Conservation (phyloP, 73 alveolate species). For the Effrenium voratum region DNA sequence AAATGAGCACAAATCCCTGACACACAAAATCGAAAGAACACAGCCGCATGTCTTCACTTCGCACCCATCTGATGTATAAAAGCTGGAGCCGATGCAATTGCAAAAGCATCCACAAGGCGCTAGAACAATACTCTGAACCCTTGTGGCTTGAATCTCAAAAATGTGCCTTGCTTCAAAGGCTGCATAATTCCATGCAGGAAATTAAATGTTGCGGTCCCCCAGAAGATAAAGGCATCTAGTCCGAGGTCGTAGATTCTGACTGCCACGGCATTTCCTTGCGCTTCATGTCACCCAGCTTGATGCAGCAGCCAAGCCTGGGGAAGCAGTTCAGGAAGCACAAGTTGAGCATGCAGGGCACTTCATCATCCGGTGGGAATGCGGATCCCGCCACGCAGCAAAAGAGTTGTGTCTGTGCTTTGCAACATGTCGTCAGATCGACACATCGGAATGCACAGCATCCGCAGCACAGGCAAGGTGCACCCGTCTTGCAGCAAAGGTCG, state of each 20-base stretch:
- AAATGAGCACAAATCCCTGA: too few species aligned
- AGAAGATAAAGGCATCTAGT: neutral
- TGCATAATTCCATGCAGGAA: neutral
- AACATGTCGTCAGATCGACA: constrained; percentile 25
- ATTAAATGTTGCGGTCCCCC: neutral
- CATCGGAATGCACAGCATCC: constrained; percentile 66
- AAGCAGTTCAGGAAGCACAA: constrained; percentile 63
- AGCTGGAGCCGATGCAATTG: neutral
- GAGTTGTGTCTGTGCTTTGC: constrained; percentile 49
- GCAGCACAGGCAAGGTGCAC: constrained; percentile 53
- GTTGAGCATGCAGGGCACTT: constrained; percentile 81
- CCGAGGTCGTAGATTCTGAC: neutral
- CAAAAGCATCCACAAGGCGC: neutral
- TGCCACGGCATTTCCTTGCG: neutral
- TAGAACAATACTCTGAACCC: neutral
- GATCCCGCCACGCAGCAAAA: constrained; percentile 65
- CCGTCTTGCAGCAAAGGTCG: constrained; percentile 47
- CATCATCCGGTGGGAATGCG: constrained; percentile 56
- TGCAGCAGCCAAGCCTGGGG: constrained; percentile 53
- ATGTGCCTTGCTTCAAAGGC: constrained; percentile 41
- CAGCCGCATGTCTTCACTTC: neutral
- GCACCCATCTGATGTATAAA: neutral
- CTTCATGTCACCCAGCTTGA: constrained; percentile 71
- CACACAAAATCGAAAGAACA: too few species aligned
- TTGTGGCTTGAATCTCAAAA: constrained; percentile 10